Conservation (phyloP, 2,329 filamentous ascomycete genomes). For the Cladophialophora immunda region DNA sequence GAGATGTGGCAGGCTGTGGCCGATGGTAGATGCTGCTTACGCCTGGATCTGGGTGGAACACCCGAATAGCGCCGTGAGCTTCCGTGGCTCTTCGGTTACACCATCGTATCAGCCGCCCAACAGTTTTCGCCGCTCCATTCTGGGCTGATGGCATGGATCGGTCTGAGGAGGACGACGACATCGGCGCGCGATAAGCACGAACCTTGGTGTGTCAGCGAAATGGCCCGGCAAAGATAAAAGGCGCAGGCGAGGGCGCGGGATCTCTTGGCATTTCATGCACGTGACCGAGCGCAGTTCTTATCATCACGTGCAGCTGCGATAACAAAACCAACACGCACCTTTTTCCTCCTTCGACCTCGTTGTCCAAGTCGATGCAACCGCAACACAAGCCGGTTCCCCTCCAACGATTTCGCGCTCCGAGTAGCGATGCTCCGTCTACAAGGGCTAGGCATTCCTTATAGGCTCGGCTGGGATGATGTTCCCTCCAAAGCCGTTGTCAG, state of each 20-base stretch:
- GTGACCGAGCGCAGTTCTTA: neutral
- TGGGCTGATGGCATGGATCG: neutral
- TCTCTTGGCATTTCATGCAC: neutral
- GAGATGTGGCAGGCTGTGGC: neutral
- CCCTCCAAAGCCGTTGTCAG: neutral
- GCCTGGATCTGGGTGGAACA: neutral
- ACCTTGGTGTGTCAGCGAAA: slow-evolving; percentile 1
- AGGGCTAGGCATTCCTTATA: neutral
- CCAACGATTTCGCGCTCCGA: neutral
- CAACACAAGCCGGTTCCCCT: neutral
- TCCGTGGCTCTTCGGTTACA: neutral
- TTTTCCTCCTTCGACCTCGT: neutral
- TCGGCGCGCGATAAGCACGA: slow-evolving; percentile 1
- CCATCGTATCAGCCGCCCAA: neutral
- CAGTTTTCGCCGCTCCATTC: neutral
- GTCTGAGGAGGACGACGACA: neutral
- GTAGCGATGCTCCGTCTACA: too few species aligned
- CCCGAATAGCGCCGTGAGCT: neutral
- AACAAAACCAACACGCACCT: neutral
- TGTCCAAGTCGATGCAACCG: neutral
- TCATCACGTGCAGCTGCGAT: neutral
- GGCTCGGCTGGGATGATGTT: neutral
- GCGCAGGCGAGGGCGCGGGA: neutral
- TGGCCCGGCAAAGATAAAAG: neutral
- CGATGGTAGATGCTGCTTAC: neutral